phyloP scores from a whole-genome alignment of 2,329 filamentous ascomycete genomes.

The Phyllosticta citribraziliensis region DNA sequence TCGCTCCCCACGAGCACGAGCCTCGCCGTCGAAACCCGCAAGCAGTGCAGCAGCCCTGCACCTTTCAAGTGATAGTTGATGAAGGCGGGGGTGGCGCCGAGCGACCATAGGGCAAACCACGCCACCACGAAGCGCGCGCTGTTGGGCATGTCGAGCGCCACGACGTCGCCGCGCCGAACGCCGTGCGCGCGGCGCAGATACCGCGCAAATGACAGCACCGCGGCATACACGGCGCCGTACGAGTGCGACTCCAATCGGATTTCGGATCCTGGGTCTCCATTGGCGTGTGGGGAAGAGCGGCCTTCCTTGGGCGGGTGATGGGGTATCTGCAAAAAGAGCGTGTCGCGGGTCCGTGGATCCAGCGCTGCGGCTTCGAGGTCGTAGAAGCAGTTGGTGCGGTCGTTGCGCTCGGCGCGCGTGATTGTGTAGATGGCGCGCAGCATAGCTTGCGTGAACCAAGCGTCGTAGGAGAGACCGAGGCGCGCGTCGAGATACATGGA shows the following conservation, averaged over 20 bases:
- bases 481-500: constrained; percentile 60
- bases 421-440: neutral
- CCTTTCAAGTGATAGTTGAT: constrained; percentile 61
- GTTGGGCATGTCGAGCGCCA: constrained; percentile 59
- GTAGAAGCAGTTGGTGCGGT: constrained; percentile 23
- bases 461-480: constrained; percentile 55
- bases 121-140: constrained; percentile 57
- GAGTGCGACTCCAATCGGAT: constrained; percentile 33
- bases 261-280: constrained; percentile 29
- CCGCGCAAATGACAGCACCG: constrained; percentile 26
- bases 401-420: constrained; percentile 18
- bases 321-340: neutral
- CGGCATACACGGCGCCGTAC: constrained; percentile 27
- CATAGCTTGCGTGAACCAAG: constrained; percentile 33
- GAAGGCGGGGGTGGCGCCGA: constrained; percentile 59
- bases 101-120: constrained; percentile 54
- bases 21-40: constrained; percentile 47
- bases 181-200: constrained; percentile 36
- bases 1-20: constrained; percentile 52
- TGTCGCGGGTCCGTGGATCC: neutral
- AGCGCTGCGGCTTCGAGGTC: constrained; percentile 17
- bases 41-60: constrained; percentile 55
- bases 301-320: constrained; percentile 25
- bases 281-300: too few species aligned
- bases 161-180: constrained; percentile 50